phyloP scores from a whole-genome alignment of 2,329 filamentous ascomycete genomes.

The Bipolaris victoriae region DNA sequence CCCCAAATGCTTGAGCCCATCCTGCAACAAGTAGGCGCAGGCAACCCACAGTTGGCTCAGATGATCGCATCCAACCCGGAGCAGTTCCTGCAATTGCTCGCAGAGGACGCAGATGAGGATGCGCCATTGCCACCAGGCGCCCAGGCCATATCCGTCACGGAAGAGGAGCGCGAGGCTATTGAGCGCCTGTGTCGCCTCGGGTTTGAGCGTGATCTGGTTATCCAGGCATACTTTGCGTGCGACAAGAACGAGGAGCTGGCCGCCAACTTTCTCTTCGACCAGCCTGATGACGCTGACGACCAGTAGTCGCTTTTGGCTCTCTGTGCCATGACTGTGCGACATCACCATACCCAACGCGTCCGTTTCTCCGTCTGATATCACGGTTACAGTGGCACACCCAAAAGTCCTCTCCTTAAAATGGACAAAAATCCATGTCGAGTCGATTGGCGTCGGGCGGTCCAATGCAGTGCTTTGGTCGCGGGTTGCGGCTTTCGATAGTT shows the following conservation, averaged over 20 bases:
- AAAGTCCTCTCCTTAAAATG: slow-evolving; percentile 21
- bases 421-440: slow-evolving; percentile 20
- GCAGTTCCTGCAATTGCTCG: slow-evolving; percentile 87
- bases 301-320: slow-evolving; percentile 34
- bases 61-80: slow-evolving; percentile 91
- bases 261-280: slow-evolving; percentile 97
- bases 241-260: slow-evolving; percentile 99
- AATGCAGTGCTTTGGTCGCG: slow-evolving; percentile 17
- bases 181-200: slow-evolving; percentile 92
- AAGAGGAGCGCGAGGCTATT: slow-evolving; percentile 96
- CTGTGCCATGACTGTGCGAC: slow-evolving; percentile 32
- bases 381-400: slow-evolving; percentile 29
- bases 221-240: slow-evolving; percentile 98
- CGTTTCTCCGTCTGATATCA: slow-evolving; percentile 29
- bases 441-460: slow-evolving; percentile 13
- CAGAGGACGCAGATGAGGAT: slow-evolving; percentile 86
- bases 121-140: slow-evolving; percentile 84
- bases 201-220: slow-evolving; percentile 90
- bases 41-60: slow-evolving; percentile 92
- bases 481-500: slow-evolving; percentile 6
- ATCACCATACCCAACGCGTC: slow-evolving; percentile 27
- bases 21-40: slow-evolving; percentile 90
- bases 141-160: slow-evolving; percentile 87
- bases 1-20: slow-evolving; percentile 99
- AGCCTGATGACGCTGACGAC: slow-evolving; percentile 82